A percentile compares a stretch with the other conserved stretches of the same genome.
phyloP scores from a whole-genome alignment of 2,329 filamentous ascomycete species.

The Nothomitra cinnamomea region DNA sequence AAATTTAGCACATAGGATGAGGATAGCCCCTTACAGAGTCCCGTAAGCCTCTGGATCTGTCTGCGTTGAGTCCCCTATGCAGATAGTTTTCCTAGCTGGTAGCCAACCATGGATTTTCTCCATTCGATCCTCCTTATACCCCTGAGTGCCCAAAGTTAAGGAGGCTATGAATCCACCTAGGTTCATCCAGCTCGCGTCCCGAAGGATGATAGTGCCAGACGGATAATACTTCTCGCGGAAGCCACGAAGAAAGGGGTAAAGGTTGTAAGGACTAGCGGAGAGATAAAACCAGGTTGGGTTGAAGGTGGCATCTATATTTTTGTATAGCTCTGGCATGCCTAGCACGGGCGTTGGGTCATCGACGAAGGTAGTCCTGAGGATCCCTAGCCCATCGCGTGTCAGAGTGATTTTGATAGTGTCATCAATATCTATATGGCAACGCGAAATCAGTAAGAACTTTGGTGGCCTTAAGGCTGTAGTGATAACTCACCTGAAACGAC shows the following conservation, averaged over 20 bases:
- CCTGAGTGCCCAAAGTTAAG: slow-evolving; percentile 62
- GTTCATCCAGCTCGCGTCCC: slow-evolving; percentile 76
- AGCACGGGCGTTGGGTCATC: slow-evolving; percentile 51
- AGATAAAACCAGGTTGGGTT: slow-evolving; percentile 79
- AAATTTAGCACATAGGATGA: neutral
- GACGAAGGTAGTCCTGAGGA: slow-evolving; percentile 70
- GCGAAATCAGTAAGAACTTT: slow-evolving; percentile 1
- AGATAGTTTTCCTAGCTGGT: slow-evolving; percentile 61
- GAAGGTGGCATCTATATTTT: slow-evolving; percentile 39
- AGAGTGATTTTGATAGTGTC: slow-evolving; percentile 89
- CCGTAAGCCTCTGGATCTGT: slow-evolving; percentile 82
- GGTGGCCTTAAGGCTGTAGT: neutral
- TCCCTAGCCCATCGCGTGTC: slow-evolving; percentile 63
- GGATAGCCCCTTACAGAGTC: slow-evolving; percentile 40
- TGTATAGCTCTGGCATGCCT: slow-evolving; percentile 78
- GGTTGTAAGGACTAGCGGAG: slow-evolving; percentile 83
- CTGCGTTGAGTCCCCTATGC: slow-evolving; percentile 82
- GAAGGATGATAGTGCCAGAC: slow-evolving; percentile 63
- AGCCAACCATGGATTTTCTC: slow-evolving; percentile 63
- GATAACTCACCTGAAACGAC: slow-evolving; percentile 48
- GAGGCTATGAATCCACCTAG: slow-evolving; percentile 62
- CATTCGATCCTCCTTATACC: slow-evolving; percentile 74
- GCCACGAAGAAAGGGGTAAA: slow-evolving; percentile 68
- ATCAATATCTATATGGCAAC: slow-evolving; percentile 50
- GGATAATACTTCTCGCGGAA: slow-evolving; percentile 61